Evolutionary conservation across 2,329 filamentous ascomycete species (phyloP), one percentile per base, ranked within the genome.

Genomic region (Chrysoporthe puriensis): DNA sequence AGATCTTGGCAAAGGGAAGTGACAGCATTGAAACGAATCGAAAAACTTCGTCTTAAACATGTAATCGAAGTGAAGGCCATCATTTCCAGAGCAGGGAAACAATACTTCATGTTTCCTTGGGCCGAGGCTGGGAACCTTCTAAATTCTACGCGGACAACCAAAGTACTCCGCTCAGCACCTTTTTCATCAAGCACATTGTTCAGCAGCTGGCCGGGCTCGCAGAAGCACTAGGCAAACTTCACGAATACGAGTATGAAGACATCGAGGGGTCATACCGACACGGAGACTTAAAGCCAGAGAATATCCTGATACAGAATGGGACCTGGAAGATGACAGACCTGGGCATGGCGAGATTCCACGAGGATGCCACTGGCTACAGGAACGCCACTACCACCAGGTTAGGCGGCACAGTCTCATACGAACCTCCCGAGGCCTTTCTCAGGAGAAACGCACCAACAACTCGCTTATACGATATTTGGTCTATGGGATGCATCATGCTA

Each of bases 381-480:
- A 36, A 18, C 14, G n/a, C 4, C 4, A 36, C 14, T 26, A 26
- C 26, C 26, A 11, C 26, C 32, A 5, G 42, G 16, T 8, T 18
- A 21, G 16, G 5, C 5, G 52, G 62, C 3, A 64, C 54, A 3
- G 48, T 50, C 14, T 64, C 44, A 16, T 64, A 59, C 32, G 42
- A 59, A 26, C 63, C 63, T 6, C 63, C 52, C 1, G 52, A 64
- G 4, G 21, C 1, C 18, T 3, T 16, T 26, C 26, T 26, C 0
- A 13, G 9, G 2, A 14, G n/a, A 3, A 16, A 21, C 4, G 44
- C 4, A 46, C 44, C 44, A 46, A 46, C 11, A 13, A 13, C 44
- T 8, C 44, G 75, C 0, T 67, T 67, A 0, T 78, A 76, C 14
- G 76, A 78, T 7, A 70, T 73, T 4, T 78, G 76, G 76, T 76